Conservation (phyloP, 495 filamentous ascomycete genomes). For the Trichoderma asperelloides region DNA sequence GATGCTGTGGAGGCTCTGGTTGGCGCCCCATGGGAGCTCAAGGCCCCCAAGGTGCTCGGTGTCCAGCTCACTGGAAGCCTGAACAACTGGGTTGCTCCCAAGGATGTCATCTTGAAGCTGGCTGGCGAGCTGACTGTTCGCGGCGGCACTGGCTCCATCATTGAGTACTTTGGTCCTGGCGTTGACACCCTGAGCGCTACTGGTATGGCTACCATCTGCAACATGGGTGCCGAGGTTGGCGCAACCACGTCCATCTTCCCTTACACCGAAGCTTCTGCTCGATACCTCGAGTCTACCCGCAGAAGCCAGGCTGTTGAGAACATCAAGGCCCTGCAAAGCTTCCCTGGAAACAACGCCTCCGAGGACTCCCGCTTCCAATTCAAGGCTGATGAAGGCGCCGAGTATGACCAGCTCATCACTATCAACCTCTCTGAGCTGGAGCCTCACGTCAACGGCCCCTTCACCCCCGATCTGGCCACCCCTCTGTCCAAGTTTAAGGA, state of each 20-base stretch:
- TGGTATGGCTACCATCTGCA: conserved; percentile 85
- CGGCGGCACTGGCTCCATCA: conserved; percentile 87
- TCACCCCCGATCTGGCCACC: conserved; percentile 90
- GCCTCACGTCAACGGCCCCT: conserved; percentile 95
- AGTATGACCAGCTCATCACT: conserved; percentile 86
- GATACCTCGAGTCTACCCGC: conserved; percentile 77
- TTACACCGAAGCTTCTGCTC: conserved; percentile 37
- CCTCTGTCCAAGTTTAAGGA: conserved; percentile 82
- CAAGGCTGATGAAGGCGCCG: conserved; percentile 64
- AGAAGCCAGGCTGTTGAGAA: conserved; percentile 61
- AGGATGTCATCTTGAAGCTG: conserved; percentile 87
- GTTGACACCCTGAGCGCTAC: conserved; percentile 84
- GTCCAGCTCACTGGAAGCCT: conserved; percentile 78
- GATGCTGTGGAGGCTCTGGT: conserved; percentile 96
- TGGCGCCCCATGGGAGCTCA: conserved; percentile 93
- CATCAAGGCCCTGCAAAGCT: conserved; percentile 43
- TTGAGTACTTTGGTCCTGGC: conserved; percentile 86
- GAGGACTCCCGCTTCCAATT: conserved; percentile 40
- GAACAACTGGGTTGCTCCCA: conserved; percentile 84
- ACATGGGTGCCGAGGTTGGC: conserved; percentile 86
- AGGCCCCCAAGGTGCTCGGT: conserved; percentile 83
- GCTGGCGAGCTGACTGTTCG: conserved; percentile 88
- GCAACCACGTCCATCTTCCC: conserved; percentile 92
- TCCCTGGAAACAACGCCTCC: conserved; percentile 25
- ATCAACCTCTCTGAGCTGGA: conserved; percentile 86